Evolutionary conservation across 2,329 filamentous ascomycete species (phyloP).

Genomic region (Atkinsonella hypoxylon): DNA sequence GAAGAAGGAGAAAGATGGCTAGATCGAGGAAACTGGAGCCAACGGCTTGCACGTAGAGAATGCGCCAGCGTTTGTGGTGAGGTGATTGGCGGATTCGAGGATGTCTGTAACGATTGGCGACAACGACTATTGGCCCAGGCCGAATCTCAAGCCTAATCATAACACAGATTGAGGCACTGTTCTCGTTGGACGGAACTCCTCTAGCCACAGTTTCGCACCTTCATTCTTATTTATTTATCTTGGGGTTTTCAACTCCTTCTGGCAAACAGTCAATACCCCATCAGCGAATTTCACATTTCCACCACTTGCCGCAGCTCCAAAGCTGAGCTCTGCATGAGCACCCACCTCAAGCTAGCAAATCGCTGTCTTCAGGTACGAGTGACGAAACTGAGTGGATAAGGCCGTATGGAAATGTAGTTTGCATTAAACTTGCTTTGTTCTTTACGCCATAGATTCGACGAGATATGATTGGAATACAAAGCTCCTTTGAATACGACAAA

Average conservation of each 20-base stretch:
- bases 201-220: not conserved
- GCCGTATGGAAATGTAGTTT: not conserved
- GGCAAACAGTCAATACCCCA: not conserved
- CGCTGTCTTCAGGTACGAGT: not conserved
- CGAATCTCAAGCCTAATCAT: slow-evolving; percentile 30
- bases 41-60: slow-evolving; percentile 62
- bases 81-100: slow-evolving; percentile 85
- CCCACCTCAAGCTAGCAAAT: not conserved
- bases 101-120: slow-evolving; percentile 77
- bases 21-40: slow-evolving; percentile 70
- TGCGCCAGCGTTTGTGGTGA: slow-evolving; percentile 76
- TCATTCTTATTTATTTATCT: not conserved
- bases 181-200: not conserved
- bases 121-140: slow-evolving; percentile 57
- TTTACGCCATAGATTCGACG: not conserved
- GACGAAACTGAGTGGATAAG: not conserved
- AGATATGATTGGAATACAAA: not conserved
- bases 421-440: not conserved
- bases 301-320: not conserved
- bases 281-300: not conserved
- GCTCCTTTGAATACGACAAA: not conserved
- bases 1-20: slow-evolving; percentile 80
- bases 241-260: no score
- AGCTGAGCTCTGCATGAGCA: no score
- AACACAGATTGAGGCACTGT: not conserved